Evolutionary conservation across 1,284 basidiomycete species (phyloP).

Genomic region (Cryptococcus sp.): DNA sequence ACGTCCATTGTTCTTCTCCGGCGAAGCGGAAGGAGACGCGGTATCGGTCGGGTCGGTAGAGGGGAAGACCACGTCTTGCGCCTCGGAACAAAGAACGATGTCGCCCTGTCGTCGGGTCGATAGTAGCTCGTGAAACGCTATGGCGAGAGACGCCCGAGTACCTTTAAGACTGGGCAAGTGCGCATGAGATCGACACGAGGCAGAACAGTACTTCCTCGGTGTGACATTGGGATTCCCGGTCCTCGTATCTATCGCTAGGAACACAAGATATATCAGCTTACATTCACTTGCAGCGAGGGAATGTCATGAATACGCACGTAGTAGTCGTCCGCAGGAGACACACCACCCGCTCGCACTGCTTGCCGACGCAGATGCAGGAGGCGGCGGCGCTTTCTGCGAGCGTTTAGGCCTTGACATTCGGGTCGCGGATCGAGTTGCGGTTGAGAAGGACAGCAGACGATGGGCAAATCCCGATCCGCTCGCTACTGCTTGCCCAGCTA

Average conservation of each 20-base stretch:
- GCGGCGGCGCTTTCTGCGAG: neutral
- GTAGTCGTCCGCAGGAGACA: slow-evolving; percentile 13
- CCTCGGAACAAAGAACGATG: slow-evolving; percentile 14
- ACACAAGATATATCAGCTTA: neutral
- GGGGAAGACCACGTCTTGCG: slow-evolving; percentile 11
- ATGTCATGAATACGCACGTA: slow-evolving; percentile 1
- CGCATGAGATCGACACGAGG: slow-evolving; percentile 20
- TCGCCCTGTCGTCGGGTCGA: neutral
- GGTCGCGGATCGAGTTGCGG: too few relatives aligned
- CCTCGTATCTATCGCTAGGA: slow-evolving; percentile 4
- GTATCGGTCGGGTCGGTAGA: neutral
- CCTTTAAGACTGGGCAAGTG: slow-evolving; percentile 5
- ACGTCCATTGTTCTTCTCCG: neutral
- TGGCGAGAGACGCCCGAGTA: slow-evolving; percentile 6
- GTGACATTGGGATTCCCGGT: slow-evolving; percentile 10
- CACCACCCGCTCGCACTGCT: slow-evolving; percentile 3
- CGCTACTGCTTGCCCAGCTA: too few relatives aligned
- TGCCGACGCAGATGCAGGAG: neutral
- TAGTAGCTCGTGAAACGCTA: slow-evolving; percentile 13
- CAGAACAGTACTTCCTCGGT: slow-evolving; percentile 29
- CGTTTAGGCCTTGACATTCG: neutral
- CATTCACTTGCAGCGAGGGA: neutral
- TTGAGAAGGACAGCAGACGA: too few relatives aligned
- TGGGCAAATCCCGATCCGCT: too few relatives aligned
- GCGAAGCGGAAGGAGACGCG: neutral